Conservation (phyloP, 257 asterid genomes). For the Marsdenia floribunda region DNA sequence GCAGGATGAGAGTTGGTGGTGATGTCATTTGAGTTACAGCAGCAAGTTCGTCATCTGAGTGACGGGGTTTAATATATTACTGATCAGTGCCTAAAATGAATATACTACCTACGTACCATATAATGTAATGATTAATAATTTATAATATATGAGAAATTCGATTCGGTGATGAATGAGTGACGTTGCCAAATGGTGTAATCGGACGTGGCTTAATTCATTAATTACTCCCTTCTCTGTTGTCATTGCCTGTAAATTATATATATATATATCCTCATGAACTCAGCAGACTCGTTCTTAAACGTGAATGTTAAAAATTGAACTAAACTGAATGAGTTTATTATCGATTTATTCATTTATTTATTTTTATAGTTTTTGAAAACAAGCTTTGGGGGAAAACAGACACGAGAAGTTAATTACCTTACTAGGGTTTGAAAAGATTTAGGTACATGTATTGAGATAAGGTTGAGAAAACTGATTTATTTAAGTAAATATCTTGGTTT, state of each 20-base stretch:
- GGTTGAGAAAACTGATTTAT: too few species aligned
- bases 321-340: too few species aligned
- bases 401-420: too few species aligned
- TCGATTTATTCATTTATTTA: too few species aligned
- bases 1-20: not conserved
- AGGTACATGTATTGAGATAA: too few species aligned
- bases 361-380: too few species aligned
- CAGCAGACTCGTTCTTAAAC: too few species aligned
- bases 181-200: not conserved
- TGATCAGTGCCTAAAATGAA: not conserved
- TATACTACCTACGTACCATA: not conserved
- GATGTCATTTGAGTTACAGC: slow-evolving; percentile 13
- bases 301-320: too few species aligned
- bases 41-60: not conserved
- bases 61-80: not conserved
- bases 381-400: too few species aligned
- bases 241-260: not conserved
- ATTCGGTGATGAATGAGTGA: not conserved
- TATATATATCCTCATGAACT: too few species aligned
- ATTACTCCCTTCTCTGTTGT: not conserved
- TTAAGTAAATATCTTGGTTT: too few species aligned
- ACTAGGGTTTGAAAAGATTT: too few species aligned
- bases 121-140: not conserved
- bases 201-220: not conserved
- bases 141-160: not conserved